Conservation (phyloP, 176 grass and related monocot genomes). For the Avena sativa region DNA sequence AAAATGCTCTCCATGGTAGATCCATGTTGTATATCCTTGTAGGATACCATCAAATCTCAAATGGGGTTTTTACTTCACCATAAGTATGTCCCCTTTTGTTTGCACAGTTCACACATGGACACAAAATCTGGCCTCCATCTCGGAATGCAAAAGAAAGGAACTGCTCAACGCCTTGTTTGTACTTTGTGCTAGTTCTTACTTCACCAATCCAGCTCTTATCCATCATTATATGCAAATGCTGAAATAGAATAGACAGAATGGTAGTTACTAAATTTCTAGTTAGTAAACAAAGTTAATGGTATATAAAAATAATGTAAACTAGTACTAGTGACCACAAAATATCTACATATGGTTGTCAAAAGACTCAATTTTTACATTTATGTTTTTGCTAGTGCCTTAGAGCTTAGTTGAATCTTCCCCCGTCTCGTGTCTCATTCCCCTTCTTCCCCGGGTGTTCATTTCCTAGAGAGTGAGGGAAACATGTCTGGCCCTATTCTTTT, state of each 20-base stretch:
- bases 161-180: not conserved
- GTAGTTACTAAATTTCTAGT: not conserved
- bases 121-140: not conserved
- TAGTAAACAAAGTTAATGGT: not conserved
- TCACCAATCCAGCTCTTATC: not conserved
- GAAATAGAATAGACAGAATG: not conserved
- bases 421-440: no score
- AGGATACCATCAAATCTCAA: not conserved
- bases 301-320: no score
- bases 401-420: no score
- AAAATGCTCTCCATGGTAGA: not conserved
- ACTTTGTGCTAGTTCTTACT: not conserved
- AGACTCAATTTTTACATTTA: no score
- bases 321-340: no score
- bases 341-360: no score
- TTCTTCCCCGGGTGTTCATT: no score
- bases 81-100: not conserved
- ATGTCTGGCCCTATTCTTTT: no score
- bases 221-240: not conserved
- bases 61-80: not conserved
- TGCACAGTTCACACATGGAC: not conserved
- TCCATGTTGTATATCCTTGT: not conserved
- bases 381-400: no score
- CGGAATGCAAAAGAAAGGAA: conserved; percentile 7
- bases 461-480: no score